Evolutionary conservation across 768 basidiomycete genomes (phyloP).

Genomic region (Leccinum aurantiacum): DNA sequence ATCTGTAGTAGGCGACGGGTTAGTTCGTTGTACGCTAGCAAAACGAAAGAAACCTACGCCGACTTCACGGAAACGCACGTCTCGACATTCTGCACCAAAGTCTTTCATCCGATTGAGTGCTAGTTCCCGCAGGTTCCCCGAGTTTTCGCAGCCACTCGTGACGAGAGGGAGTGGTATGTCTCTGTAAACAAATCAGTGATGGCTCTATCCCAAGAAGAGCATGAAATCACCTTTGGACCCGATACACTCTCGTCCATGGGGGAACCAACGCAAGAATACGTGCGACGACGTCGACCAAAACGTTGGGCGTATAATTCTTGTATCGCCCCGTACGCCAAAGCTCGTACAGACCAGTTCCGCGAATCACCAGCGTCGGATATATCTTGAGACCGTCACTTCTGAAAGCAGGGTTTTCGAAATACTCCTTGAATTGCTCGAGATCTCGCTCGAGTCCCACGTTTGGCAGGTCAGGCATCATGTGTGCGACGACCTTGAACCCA

Average conservation of each 20-base stretch:
- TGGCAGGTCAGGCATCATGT: constrained; percentile 99
- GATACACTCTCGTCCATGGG: constrained; percentile 98
- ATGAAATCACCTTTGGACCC: constrained; percentile 79
- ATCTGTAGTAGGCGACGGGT: too few relatives aligned
- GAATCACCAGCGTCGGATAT: constrained; percentile 96
- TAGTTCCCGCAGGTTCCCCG: constrained; percentile 93
- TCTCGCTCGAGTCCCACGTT: constrained; percentile 98
- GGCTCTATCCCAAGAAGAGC: constrained; percentile 1
- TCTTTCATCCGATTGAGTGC: constrained; percentile 98
- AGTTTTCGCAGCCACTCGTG: constrained; percentile 95
- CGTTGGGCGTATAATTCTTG: constrained; percentile 99
- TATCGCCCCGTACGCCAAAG: constrained; percentile 96
- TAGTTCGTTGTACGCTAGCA: not conserved
- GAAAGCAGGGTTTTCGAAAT: constrained; percentile 98
- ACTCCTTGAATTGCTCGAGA: constrained; percentile 98
- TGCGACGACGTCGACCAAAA: constrained; percentile 95
- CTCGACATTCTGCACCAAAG: constrained; percentile 95
- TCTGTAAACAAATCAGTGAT: constrained; percentile 39
- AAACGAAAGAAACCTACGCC: constrained; percentile 58
- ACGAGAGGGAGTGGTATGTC: constrained; percentile 98
- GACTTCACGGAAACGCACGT: constrained; percentile 97
- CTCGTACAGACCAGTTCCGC: constrained; percentile 95
- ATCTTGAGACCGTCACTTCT: constrained; percentile 97
- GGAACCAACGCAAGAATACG: constrained; percentile 94
- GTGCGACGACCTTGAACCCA: constrained; percentile 99